Percentiles rank a stretch among this genome's conserved stretches.
These are phyloP conservation scores for Tympanopsis confertula DNA, from an alignment of 2,329 filamentous ascomycete genomes.

Conservation along the genomic window DNA sequence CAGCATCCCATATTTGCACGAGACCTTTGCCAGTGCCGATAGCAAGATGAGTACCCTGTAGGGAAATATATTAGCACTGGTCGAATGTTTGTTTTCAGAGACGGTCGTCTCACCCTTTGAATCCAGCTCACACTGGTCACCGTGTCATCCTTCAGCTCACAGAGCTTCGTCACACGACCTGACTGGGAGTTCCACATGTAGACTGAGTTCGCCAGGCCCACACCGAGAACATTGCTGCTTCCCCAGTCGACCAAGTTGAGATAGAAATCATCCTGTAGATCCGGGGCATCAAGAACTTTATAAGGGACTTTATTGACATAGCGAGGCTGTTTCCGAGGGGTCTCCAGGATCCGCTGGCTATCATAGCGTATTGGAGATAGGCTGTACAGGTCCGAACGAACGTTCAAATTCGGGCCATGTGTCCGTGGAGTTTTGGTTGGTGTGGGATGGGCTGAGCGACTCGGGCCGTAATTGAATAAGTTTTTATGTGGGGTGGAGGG, in stretches of 20 bases:
- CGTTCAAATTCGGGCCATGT: conserved; percentile 76
- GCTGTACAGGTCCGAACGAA: conserved; percentile 86
- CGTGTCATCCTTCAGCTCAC: conserved; percentile 81
- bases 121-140: conserved; percentile 99
- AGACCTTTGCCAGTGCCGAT: conserved; percentile 90
- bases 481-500: conserved; percentile 1
- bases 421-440: conserved; percentile 83
- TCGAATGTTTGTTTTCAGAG: too few species aligned
- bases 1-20: conserved; percentile 96
- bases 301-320: conserved; percentile 93
- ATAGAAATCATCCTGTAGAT: conserved; percentile 94
- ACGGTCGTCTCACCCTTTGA: conserved; percentile 50
- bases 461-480: not conserved
- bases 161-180: conserved; percentile 85
- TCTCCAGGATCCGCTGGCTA: conserved; percentile 86
- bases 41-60: conserved; percentile 83
- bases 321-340: conserved; percentile 75
- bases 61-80: too few species aligned
- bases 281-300: conserved; percentile 92
- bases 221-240: conserved; percentile 83
- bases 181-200: conserved; percentile 97
- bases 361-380: conserved; percentile 85
- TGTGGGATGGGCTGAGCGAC: conserved; percentile 61
- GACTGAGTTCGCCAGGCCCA: conserved; percentile 82
- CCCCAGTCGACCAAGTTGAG: conserved; percentile 97